phyloP scores from a whole-genome alignment of 2,329 filamentous ascomycete species.

The Karstenula rhodostoma region DNA sequence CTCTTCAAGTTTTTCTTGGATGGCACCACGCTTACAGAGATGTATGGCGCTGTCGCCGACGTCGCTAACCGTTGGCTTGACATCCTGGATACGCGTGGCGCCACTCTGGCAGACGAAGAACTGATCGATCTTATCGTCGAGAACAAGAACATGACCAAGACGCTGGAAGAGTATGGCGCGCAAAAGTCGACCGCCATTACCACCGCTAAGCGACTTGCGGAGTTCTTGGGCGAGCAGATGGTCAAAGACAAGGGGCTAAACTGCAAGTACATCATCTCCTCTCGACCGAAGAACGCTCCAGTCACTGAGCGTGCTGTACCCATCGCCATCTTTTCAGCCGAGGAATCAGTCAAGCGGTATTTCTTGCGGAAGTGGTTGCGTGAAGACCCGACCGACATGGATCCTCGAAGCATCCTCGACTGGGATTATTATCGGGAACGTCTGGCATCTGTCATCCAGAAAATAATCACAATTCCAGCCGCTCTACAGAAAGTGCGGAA shows the following conservation, averaged over 20 bases:
- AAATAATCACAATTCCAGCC: conserved; percentile 97
- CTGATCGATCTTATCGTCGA: conserved; percentile 99
- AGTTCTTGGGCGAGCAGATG: conserved; percentile 98
- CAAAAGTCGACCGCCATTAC: conserved; percentile 99
- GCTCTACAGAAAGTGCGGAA: conserved; percentile 95
- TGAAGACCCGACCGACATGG: conserved; percentile 89
- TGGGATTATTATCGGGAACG: conserved; percentile 98
- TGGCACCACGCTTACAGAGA: conserved; percentile 84
- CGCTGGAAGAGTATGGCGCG: conserved; percentile 90
- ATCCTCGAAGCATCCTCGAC: conserved; percentile 87
- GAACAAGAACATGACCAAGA: conserved; percentile 98
- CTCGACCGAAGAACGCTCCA: conserved; percentile 83
- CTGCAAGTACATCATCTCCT: conserved; percentile 99
- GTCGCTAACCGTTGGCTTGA: conserved; percentile 98
- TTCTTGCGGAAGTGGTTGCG: conserved; percentile 96
- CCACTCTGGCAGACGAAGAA: conserved; percentile 92
- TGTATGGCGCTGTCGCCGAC: conserved; percentile 89
- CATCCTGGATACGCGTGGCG: conserved; percentile 86
- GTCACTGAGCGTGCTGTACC: conserved; percentile 95
- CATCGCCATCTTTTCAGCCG: conserved; percentile 95
- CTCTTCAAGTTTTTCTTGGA: conserved; percentile 99
- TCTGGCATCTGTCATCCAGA: conserved; percentile 96
- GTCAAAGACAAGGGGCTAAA: conserved; percentile 98
- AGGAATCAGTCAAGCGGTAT: conserved; percentile 83
- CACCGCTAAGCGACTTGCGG: conserved; percentile 90